These are phyloP conservation scores for Platanthera zijinensis DNA, from an alignment of 106 monocot genomes.

Conservation along the genomic window DNA sequence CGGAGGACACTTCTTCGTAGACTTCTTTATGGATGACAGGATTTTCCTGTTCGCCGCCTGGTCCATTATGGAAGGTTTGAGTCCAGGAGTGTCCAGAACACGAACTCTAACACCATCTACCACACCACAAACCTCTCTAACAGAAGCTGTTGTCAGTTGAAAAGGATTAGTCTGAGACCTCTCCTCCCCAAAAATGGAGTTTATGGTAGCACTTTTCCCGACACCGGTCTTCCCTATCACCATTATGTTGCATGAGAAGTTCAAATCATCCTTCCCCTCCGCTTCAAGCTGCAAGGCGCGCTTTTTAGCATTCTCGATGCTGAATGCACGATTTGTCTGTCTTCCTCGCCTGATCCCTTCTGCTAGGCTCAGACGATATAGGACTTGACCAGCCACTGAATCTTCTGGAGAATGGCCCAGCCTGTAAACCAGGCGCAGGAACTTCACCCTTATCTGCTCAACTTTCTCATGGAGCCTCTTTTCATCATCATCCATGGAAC, in stretches of 20 bases:
- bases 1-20: conserved; percentile 68
- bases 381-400: conserved; percentile 71
- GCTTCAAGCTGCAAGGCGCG: conserved; percentile 66
- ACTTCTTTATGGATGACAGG: conserved; percentile 61
- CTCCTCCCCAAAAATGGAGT: conserved; percentile 81
- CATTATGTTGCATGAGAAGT: conserved; percentile 81
- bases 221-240: conserved; percentile 88
- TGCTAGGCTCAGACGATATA: conserved; percentile 73
- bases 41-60: conserved; percentile 64
- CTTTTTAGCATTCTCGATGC: conserved; percentile 56
- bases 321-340: conserved; percentile 36
- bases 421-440: conserved; percentile 70
- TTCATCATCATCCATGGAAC: conserved; percentile 61
- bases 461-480: conserved; percentile 84
- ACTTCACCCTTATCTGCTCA: conserved; percentile 80
- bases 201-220: conserved; percentile 83
- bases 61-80: conserved; percentile 71
- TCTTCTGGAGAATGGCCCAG: conserved; percentile 83
- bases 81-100: conserved; percentile 79
- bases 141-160: conserved; percentile 39
- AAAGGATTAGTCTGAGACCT: conserved; percentile 59
- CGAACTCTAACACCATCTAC: conserved; percentile 79
- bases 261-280: conserved; percentile 44
- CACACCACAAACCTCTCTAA: conserved; percentile 54
- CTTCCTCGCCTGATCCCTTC: conserved; percentile 74